A percentile compares a stretch with the other conserved stretches of the same genome.
These are phyloP conservation scores for Neofusicoccum kwambonambiense DNA, from an alignment of 2,329 filamentous ascomycete species.

Conservation along the genomic window DNA sequence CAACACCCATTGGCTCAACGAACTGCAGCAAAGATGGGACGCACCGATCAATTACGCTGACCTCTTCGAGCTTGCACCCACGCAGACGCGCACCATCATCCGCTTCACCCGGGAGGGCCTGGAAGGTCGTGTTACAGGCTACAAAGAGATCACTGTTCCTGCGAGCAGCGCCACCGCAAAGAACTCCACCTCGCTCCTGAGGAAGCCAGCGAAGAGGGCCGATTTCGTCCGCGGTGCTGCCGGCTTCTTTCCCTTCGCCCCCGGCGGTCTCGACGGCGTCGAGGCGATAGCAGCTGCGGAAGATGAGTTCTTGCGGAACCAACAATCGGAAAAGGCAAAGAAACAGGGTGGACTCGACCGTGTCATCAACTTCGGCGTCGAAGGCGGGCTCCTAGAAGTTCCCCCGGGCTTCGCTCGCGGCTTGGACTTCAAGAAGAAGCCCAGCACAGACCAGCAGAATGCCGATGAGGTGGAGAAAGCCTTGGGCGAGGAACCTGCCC, in stretches of 20 bases:
- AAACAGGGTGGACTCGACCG: constrained; percentile 64
- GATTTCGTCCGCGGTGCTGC: constrained; percentile 92
- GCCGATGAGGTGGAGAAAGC: constrained; percentile 69
- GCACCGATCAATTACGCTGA: constrained; percentile 75
- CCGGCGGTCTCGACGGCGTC: constrained; percentile 82
- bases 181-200: constrained; percentile 84
- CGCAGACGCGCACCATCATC: constrained; percentile 91
- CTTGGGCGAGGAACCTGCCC: constrained; percentile 51
- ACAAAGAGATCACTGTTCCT: constrained; percentile 89
- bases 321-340: constrained; percentile 41
- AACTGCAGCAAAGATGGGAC: constrained; percentile 88
- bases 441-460: constrained; percentile 57
- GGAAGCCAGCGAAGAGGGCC: constrained; percentile 81
- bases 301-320: constrained; percentile 64
- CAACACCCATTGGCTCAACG: constrained; percentile 81
- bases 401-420: constrained; percentile 82
- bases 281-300: constrained; percentile 83
- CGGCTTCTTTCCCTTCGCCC: constrained; percentile 91
- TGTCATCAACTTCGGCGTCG: constrained; percentile 77
- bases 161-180: constrained; percentile 88
- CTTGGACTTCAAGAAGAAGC: constrained; percentile 66
- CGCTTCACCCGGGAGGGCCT: constrained; percentile 88
- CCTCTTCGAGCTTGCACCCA: constrained; percentile 82
- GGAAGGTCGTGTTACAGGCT: constrained; percentile 88
- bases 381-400: constrained; percentile 75